Evolutionary conservation across 805 yeast genomes (phyloP).

Genomic region (Zygoascus bituminiphila): DNA sequence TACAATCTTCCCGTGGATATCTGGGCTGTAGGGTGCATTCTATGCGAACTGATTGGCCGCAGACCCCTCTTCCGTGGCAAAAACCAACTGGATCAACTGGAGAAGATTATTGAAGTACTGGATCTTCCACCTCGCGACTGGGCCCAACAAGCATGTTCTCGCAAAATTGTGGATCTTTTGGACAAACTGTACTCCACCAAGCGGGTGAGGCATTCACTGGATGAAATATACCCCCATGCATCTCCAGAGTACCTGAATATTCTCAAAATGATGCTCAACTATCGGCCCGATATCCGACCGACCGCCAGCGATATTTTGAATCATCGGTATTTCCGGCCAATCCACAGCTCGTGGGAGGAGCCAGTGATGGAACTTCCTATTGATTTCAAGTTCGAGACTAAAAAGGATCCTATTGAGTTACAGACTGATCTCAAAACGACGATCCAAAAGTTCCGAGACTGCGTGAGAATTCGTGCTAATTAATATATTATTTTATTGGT

Average conservation of each 20-base stretch:
- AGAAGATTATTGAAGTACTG: constrained; percentile 55
- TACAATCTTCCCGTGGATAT: constrained; percentile 72
- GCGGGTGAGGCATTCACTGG: background rate
- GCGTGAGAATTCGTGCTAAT: background rate
- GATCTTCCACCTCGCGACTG: constrained; percentile 52
- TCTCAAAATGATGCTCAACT: constrained; percentile 46
- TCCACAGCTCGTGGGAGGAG: constrained; percentile 52
- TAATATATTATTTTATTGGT: background rate
- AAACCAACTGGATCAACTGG: constrained; percentile 61
- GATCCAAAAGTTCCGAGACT: background rate
- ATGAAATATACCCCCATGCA: constrained; percentile 54
- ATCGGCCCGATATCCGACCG: constrained; percentile 53
- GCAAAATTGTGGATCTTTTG: background rate
- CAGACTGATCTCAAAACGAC: background rate
- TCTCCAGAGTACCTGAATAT: constrained; percentile 41
- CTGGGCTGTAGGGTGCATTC: constrained; percentile 92
- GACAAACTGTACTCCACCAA: background rate
- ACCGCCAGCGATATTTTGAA: constrained; percentile 48
- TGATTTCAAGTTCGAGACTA: constrained; percentile 60
- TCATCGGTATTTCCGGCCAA: constrained; percentile 46
- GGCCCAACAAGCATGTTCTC: background rate
- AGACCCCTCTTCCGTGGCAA: constrained; percentile 74
- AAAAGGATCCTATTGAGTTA: background rate
- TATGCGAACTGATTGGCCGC: constrained; percentile 77
- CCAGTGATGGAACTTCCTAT: constrained; percentile 37